A percentile compares a stretch with the other conserved stretches of the same genome.
Conservation (phyloP, 371 early-diverging fungal species). For the Mucor plumbeus region DNA sequence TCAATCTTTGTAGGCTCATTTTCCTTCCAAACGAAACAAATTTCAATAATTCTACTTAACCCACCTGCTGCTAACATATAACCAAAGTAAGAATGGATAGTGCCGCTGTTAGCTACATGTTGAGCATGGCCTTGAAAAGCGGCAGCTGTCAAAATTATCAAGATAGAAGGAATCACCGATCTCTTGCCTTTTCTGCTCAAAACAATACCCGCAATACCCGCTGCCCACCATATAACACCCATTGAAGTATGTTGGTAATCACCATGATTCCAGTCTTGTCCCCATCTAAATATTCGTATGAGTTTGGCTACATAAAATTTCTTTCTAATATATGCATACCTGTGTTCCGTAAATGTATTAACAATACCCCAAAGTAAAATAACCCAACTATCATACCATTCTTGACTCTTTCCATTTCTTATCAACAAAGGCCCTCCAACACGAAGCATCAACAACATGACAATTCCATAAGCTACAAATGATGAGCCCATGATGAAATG, state of each 20-base stretch:
- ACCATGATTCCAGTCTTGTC: slow-evolving; percentile 65
- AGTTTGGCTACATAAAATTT: neutral
- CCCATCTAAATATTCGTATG: slow-evolving; percentile 43
- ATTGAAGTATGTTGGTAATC: slow-evolving; percentile 74
- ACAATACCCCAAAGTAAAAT: slow-evolving; percentile 73
- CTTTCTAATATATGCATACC: slow-evolving; percentile 33
- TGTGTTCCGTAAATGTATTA: slow-evolving; percentile 75
- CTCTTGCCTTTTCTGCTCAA: slow-evolving; percentile 61
- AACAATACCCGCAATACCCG: slow-evolving; percentile 62
- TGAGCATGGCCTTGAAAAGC: slow-evolving; percentile 68
- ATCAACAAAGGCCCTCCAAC: slow-evolving; percentile 67
- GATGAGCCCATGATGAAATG: slow-evolving; percentile 79
- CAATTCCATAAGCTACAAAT: slow-evolving; percentile 69
- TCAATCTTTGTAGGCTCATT: slow-evolving; percentile 38
- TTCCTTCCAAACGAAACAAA: slow-evolving; percentile 60
- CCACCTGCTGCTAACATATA: slow-evolving; percentile 66
- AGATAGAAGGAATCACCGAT: slow-evolving; percentile 62
- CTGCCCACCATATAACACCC: slow-evolving; percentile 75
- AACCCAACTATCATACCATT: slow-evolving; percentile 72
- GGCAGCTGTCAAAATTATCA: slow-evolving; percentile 68
- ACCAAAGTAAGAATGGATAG: slow-evolving; percentile 70
- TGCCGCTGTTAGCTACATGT: slow-evolving; percentile 60
- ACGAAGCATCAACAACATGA: slow-evolving; percentile 57
- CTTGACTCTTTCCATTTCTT: slow-evolving; percentile 64
- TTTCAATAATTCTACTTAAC: slow-evolving; percentile 63